A percentile compares a stretch with the other conserved stretches of the same genome.
Conservation (phyloP, 2,329 filamentous ascomycete species). For the Xylariaceae sp. region DNA sequence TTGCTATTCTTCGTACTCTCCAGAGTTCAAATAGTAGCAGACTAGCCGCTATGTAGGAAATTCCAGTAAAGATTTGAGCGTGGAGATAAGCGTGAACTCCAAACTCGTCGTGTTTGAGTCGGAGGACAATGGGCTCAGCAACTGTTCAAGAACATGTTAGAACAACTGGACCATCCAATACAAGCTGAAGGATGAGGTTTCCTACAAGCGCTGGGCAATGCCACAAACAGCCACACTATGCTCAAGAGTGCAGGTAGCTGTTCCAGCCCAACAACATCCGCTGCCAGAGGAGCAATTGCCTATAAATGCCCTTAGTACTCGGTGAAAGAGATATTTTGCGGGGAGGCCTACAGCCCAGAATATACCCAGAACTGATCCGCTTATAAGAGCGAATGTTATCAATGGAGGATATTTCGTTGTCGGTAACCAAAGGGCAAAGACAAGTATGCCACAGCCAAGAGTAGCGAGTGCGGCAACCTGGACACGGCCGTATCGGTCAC, state of each 20-base stretch:
- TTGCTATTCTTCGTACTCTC: neutral
- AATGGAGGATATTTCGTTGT: neutral
- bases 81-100: neutral
- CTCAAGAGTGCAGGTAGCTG: conserved; percentile 2
- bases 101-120: neutral
- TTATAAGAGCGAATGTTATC: neutral
- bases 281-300: conserved; percentile 1
- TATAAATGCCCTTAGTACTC: neutral
- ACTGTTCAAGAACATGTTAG: neutral
- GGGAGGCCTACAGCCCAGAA: conserved; percentile 2
- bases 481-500: conserved; percentile 2
- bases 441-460: conserved; percentile 1
- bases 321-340: neutral
- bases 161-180: neutral
- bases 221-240: conserved; percentile 2
- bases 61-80: neutral
- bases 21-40: neutral
- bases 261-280: conserved; percentile 2
- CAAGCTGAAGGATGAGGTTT: neutral
- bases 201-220: conserved; percentile 4
- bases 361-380: conserved; percentile 3
- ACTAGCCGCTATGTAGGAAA: neutral
- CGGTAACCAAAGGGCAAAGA: conserved; percentile 2
- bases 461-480: conserved; percentile 4
- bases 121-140: neutral